Evolutionary conservation across 1,139 yeast species (phyloP), one percentile per base, ranked within the genome.

Genomic region (Sugiyamaella japonica): DNA sequence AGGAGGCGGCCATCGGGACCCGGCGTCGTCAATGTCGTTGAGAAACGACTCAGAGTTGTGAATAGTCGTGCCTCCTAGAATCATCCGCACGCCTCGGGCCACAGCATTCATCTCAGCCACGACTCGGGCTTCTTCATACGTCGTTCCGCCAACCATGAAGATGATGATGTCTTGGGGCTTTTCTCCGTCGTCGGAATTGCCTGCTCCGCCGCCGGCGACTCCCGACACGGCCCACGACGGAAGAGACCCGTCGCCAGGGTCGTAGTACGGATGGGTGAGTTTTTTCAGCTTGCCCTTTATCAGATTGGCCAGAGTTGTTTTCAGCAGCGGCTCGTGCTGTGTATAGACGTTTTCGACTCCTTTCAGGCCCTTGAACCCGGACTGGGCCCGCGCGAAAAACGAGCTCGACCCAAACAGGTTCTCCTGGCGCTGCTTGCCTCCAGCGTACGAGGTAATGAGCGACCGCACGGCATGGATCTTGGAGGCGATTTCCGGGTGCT

Each of bases 81-180:
- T 77, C 13, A 78, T 78, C 63, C 79, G 77, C 61, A 79, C 81
- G 2, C 80, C 80, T 47, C 76, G 77, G 49, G 75, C 75, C n/a
- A 70, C 67, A 15, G 79, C 71, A 65, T 86, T 85, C 61, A 90
- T 76, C 61, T 89, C 89, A 55, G 88, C 82, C 3, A 90, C 84
- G 45, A 90, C 72, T 55, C 97, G 79, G 0, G 95, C 88, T 68
- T 93, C 99, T 69, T 91, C 98, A 66, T 83, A 90, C 0, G 98
- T 93, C 2, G 82, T 86, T 3, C 99, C 99, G 9, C 98, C 98
- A 52, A 89, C 83, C 56, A 91, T 76, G 68, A 87, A 93, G 1
- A 93, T 79, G 12, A 93, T 78, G 7, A 93, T 77, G 64, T 90
- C 96, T 66, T 86, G 95, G 1, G 88, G 79, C 48, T 76, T 60